These are phyloP conservation scores for Lanmaoa pseudosensibilis DNA, from an alignment of 768 basidiomycete species.

Conservation along the genomic window DNA sequence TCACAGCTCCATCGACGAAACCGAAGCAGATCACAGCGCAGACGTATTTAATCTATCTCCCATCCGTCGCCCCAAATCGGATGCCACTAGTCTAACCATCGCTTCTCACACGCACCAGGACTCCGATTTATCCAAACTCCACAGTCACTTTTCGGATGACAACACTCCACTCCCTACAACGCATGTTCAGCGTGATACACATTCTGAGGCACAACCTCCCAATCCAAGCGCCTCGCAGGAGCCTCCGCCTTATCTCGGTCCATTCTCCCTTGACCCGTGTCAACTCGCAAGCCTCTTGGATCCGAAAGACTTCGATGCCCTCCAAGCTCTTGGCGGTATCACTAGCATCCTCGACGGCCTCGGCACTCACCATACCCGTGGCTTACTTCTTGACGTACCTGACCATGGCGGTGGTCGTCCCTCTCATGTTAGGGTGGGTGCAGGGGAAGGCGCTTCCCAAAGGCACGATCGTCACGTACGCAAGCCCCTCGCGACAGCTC, in stretches of 20 bases:
- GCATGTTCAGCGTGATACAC: constrained; percentile 25
- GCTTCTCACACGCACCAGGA: constrained; percentile 41
- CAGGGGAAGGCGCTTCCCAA: constrained; percentile 35
- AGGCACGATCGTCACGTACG: constrained; percentile 27
- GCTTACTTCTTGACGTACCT: constrained; percentile 31
- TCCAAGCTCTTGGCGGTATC: constrained; percentile 72
- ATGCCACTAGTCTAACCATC: constrained; percentile 35
- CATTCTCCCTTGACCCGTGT: constrained; percentile 73
- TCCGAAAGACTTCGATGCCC: constrained; percentile 72
- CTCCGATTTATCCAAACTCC: constrained; percentile 34
- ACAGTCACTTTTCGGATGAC: constrained; percentile 1
- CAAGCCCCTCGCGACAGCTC: background rate
- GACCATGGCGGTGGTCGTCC: background rate
- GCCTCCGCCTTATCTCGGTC: constrained; percentile 53
- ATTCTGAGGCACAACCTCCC: constrained; percentile 18
- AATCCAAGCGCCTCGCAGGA: constrained; percentile 38
- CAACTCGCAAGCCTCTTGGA: constrained; percentile 85
- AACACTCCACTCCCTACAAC: constrained; percentile 14
- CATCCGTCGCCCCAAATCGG: constrained; percentile 38
- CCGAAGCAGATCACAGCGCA: constrained; percentile 47
- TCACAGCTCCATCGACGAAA: constrained; percentile 40
- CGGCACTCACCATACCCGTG: constrained; percentile 59
- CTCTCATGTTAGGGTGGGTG: constrained; percentile 23
- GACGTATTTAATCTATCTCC: constrained; percentile 27
- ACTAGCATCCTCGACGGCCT: constrained; percentile 67